Evolutionary conservation across 2,329 filamentous ascomycete species (phyloP).

Genomic region (Clathrospora elynae): DNA sequence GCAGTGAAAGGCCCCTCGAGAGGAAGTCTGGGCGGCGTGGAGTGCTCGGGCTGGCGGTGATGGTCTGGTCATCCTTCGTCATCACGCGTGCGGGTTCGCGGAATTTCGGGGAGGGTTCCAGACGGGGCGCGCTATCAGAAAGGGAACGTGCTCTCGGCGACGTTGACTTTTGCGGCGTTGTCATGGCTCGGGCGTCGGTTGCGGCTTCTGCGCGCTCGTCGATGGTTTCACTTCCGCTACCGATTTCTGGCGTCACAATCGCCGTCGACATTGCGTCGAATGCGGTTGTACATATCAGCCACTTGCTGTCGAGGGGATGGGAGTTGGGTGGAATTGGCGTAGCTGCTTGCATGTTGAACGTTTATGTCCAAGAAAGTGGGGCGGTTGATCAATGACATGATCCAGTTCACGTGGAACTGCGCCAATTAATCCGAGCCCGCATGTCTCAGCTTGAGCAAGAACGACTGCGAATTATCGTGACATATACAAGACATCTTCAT

Average conservation of each 20-base stretch:
- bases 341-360: constrained; percentile 10
- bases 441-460: too few species aligned
- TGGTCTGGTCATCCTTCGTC: constrained; percentile 54
- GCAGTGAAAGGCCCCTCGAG: constrained; percentile 68
- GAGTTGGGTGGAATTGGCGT: constrained; percentile 2
- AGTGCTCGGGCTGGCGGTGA: constrained; percentile 57
- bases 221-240: constrained; percentile 19
- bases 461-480: constrained; percentile 3
- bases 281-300: constrained; percentile 33
- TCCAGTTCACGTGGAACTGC: too few species aligned
- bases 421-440: too few species aligned
- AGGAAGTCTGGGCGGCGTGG: constrained; percentile 71
- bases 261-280: constrained; percentile 29
- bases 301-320: constrained; percentile 13
- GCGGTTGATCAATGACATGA: constrained; percentile 27
- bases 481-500: too few species aligned
- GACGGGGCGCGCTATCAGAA: constrained; percentile 51
- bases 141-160: constrained; percentile 52
- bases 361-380: constrained; percentile 29
- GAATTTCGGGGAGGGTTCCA: constrained; percentile 55
- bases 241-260: constrained; percentile 26
- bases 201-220: constrained; percentile 27
- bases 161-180: constrained; percentile 45
- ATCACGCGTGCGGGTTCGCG: constrained; percentile 45
- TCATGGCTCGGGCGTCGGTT: constrained; percentile 20